Evolutionary conservation across 2,329 filamentous ascomycete species (phyloP).

Genomic region (Monilinia laxa): DNA sequence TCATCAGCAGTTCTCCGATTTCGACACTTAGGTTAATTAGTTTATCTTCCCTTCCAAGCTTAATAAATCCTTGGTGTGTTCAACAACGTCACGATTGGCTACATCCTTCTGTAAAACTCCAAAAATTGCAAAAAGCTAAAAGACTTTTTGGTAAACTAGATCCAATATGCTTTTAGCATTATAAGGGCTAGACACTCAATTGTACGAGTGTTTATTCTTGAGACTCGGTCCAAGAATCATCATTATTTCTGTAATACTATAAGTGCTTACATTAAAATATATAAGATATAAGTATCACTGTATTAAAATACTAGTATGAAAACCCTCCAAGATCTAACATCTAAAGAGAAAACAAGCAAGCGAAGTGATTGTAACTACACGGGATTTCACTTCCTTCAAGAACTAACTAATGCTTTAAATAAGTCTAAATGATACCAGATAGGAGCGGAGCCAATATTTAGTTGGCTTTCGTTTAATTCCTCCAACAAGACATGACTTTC

Average conservation of each 20-base stretch:
- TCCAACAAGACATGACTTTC: slow-evolving; percentile 12
- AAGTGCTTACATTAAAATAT: too few relatives aligned
- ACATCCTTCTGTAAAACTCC: not conserved
- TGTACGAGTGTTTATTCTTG: not conserved
- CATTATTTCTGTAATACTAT: not conserved
- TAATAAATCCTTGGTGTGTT: not conserved
- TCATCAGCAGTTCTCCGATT: not conserved
- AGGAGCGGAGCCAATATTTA: not conserved
- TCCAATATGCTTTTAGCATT: not conserved
- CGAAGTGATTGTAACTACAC: not conserved
- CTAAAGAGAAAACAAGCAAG: not conserved
- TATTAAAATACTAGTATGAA: not conserved
- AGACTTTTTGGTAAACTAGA: too few relatives aligned
- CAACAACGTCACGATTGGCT: slow-evolving; percentile 3
- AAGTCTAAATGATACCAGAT: not conserved
- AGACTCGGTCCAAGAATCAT: not conserved
- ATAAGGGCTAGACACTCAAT: not conserved
- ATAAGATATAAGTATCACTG: too few relatives aligned
- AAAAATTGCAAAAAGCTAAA: not conserved
- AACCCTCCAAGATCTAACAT: not conserved
- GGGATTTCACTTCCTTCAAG: not conserved
- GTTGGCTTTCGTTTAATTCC: slow-evolving; percentile 9
- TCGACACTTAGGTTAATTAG: not conserved
- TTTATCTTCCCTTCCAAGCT: not conserved
- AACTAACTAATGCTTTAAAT: not conserved